Percentiles rank a stretch among this genome's conserved stretches.
Evolutionary conservation across 2,329 filamentous ascomycete species (phyloP).

Genomic region (Penicillium digitatum): DNA sequence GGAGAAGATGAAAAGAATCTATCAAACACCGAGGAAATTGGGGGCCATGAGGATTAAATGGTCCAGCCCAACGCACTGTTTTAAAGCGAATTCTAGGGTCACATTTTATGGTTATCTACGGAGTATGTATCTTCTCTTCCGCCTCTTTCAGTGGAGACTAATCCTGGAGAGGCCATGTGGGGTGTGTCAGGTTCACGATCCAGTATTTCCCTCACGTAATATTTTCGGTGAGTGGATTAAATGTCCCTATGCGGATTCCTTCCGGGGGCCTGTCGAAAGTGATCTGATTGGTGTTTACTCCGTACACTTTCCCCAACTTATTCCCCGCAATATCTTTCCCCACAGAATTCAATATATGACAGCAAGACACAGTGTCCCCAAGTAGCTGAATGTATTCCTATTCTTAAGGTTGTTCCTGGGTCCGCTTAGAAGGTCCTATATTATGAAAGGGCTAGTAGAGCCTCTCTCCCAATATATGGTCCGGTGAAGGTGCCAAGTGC

Average conservation of each 20-base stretch:
- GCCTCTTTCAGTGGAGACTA: constrained; percentile 6
- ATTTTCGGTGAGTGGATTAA: not conserved
- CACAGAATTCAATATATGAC: not conserved
- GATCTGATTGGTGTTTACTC: not conserved
- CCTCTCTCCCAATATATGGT: not conserved
- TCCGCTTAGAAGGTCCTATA: not conserved
- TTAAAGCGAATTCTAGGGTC: constrained; percentile 10
- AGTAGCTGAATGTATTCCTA: not conserved
- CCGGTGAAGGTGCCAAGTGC: not conserved
- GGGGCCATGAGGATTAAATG: not conserved
- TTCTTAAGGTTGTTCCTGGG: not conserved
- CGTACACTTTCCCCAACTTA: not conserved
- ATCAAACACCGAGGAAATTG: not conserved
- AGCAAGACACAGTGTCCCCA: not conserved
- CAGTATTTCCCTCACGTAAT: not conserved
- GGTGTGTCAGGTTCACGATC: not conserved
- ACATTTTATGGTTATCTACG: not conserved
- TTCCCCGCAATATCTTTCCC: not conserved
- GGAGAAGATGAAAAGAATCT: not conserved
- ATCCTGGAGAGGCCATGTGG: not conserved
- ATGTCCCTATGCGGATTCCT: not conserved
- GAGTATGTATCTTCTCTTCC: not conserved
- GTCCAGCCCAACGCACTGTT: not conserved
- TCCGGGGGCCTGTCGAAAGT: not conserved
- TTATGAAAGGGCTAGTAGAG: not conserved